Conservation (phyloP, 768 basidiomycete genomes). For the Mycena indigotica region DNA sequence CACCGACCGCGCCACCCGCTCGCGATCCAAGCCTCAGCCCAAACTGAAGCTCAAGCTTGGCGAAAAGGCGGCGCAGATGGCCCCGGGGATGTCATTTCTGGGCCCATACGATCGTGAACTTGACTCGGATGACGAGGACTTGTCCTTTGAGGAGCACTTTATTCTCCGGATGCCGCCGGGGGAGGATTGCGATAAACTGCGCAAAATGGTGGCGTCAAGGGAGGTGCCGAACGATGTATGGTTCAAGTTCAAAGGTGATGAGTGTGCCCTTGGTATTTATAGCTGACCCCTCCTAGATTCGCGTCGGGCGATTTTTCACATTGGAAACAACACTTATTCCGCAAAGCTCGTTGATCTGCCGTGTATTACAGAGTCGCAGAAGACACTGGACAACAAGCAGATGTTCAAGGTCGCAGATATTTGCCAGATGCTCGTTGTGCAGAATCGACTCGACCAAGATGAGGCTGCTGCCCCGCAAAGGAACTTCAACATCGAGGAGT, state of each 20-base stretch:
- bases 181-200: constrained; percentile 75
- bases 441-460: constrained; percentile 71
- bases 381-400: constrained; percentile 93
- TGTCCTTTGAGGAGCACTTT: constrained; percentile 97
- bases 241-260: constrained; percentile 95
- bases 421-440: constrained; percentile 96
- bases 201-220: constrained; percentile 78
- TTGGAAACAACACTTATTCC: constrained; percentile 77
- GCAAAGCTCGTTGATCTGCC: constrained; percentile 97
- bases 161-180: constrained; percentile 87
- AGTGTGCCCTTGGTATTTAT: neutral
- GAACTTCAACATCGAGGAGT: constrained; percentile 89
- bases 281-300: constrained; percentile 60
- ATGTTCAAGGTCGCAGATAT: constrained; percentile 99
- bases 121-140: constrained; percentile 92
- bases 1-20: constrained; percentile 60
- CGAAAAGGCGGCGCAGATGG: constrained; percentile 78
- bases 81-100: constrained; percentile 84
- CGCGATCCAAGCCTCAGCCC: constrained; percentile 60
- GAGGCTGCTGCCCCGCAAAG: constrained; percentile 59
- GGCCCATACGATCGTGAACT: constrained; percentile 93
- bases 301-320: constrained; percentile 85
- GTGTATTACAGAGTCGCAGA: constrained; percentile 91
- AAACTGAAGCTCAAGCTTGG: constrained; percentile 89
- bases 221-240: constrained; percentile 85